Evolutionary conservation across 495 filamentous ascomycete genomes (phyloP), one percentile per base, ranked within the genome.

Genomic region (Cetradonia linearis): DNA sequence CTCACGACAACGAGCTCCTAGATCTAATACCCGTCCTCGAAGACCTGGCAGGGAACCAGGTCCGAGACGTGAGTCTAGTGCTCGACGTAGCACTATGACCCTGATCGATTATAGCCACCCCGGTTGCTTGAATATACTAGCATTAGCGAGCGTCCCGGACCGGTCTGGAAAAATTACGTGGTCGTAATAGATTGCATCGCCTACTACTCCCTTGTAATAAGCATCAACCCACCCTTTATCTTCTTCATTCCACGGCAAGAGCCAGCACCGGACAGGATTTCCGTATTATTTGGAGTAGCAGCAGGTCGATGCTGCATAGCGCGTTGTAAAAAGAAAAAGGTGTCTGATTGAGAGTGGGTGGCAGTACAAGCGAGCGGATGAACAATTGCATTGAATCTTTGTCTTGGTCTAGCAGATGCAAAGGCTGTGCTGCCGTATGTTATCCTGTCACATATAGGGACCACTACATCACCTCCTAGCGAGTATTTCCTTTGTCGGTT

Each of bases 1-100:
- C 94, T 59, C 93, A 99, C 74, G 93, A 99, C 77, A 99, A 99
- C 73, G 93, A 99, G 78, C 82, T 99, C 61, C 79, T 99, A 67
- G 93, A 99, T 70, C 78, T 99, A 62, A 99, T 99, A 70, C 93
- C 93, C 25, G 93, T 99, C 65, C 89, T 99, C 66, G 94, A 97
- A 78, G 93, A 99, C 75, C 82, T 99, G 65, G 92, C 93, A 58
- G 83, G 86, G 63, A 66, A 80, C 38, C 86, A 89, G 68, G 94
- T 97, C 59, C 81, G 84, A 74, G 93, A 99, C 75, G 94, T 99
- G 73, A 97, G 92, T 77, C 77, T 97, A 66, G 93, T 99, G 67
- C 84, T 97, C 64, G 93, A 99, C 78, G 91, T 96, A 73, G 84
- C 87, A 70, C 82, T 98, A 73, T 98, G 77, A 82, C 68, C 46